Evolutionary conservation across 2,329 filamentous ascomycete species (phyloP), one percentile per base, ranked within the genome.

Genomic region (Penicillium sclerotiorum): DNA sequence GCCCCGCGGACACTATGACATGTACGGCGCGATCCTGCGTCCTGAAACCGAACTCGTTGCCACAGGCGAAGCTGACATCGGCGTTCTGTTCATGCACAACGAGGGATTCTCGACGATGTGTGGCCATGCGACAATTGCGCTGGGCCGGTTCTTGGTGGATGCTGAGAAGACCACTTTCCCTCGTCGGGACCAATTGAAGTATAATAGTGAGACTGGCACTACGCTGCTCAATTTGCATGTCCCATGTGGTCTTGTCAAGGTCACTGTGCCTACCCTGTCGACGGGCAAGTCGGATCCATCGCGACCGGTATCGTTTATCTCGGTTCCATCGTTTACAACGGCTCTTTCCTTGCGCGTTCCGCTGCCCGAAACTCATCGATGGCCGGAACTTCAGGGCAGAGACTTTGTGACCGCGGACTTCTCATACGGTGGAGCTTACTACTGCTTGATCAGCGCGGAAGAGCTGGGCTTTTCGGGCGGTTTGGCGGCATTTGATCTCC

Each of bases 71-170:
- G 78, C 77, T 0, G 66, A 80, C 54, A 73, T 79, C 21, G 77
- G 76, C 4, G 73, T 76, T 1, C 55, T 80, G 3, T 80, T 80
- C 60, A 69, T 69, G 52, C 74, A 76, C 25, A 77, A 77, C 25
- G 73, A 75, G 4, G 77, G 75, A 0, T 79, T 74, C 42, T 77
- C 74, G 7, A 79, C 75, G 5, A 79, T 79, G 69, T 80, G 77
- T 51, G 78, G 78, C 3, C 78, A 80, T 56, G 77, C 76, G 2
- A 79, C 77, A 0, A 76, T 81, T 38, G 78, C 78, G 0, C 56
- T 80, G 11, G 76, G 76, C 2, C 66, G 74, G 3, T 75, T 73
- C 43, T 59, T 76, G 0, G 64, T 76, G 17, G 75, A 77, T 47
- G 69, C 68, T 2, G 63, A 73, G 46, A 73, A 58, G 15, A 45